phyloP scores from a whole-genome alignment of 495 filamentous ascomycete species.

The Bacidia gigantensis region DNA sequence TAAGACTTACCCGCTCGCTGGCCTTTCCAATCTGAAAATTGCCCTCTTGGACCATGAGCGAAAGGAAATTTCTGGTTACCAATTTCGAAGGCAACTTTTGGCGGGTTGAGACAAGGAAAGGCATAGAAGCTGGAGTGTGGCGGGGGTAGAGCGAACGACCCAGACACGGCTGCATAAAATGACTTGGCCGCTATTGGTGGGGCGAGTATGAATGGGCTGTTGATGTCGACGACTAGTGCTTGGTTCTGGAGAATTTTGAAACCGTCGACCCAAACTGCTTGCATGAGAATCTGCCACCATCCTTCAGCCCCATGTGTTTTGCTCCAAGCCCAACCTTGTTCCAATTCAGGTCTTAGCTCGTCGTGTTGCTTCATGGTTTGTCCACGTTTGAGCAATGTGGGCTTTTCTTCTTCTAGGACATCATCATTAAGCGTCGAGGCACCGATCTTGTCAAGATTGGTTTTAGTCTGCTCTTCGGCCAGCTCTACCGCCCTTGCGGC shows the following conservation, averaged over 20 bases:
- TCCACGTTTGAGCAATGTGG: constrained; percentile 3
- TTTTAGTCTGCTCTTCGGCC: constrained; percentile 17
- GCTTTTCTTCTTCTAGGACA: background rate
- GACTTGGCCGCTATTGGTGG: constrained; percentile 23
- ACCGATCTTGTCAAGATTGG: constrained; percentile 16
- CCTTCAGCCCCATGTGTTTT: constrained; percentile 23
- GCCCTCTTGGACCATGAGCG: constrained; percentile 16
- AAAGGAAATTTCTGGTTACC: constrained; percentile 16
- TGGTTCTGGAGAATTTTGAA: constrained; percentile 22
- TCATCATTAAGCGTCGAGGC: constrained; percentile 9
- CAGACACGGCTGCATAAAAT: constrained; percentile 25
- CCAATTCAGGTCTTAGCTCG: constrained; percentile 10
- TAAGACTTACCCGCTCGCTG: constrained; percentile 14
- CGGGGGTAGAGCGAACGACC: constrained; percentile 18
- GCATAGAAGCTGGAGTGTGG: constrained; percentile 22
- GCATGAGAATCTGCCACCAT: constrained; percentile 27
- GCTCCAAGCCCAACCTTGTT: constrained; percentile 21
- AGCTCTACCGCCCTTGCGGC: constrained; percentile 15
- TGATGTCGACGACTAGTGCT: constrained; percentile 23
- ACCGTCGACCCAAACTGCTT: constrained; percentile 22
- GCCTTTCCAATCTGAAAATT: constrained; percentile 12
- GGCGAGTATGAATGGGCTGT: constrained; percentile 26
- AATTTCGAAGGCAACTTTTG: constrained; percentile 22
- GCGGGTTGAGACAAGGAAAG: constrained; percentile 25
- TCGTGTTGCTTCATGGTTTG: constrained; percentile 2